Conservation (phyloP, 257 asterid species). For the Nicotiana attenuata region DNA sequence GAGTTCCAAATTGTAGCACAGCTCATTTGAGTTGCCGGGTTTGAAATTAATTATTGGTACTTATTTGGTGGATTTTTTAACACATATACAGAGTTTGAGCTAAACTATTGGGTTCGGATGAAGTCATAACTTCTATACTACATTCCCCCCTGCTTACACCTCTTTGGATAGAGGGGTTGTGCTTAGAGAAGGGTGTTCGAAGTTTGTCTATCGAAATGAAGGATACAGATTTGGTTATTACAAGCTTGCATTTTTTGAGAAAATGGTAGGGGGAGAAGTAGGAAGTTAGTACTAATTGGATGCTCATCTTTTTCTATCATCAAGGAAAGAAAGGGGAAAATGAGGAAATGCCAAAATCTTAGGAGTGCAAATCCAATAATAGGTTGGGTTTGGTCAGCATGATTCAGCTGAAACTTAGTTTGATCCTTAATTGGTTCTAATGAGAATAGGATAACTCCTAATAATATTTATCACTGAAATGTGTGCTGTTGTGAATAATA, state of each 20-base stretch:
- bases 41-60: no score
- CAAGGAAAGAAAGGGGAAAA: background rate
- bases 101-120: no score
- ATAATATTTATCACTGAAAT: background rate
- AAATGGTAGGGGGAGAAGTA: background rate
- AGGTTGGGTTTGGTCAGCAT: conserved; percentile 1
- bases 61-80: no score
- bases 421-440: background rate
- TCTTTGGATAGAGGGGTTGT: background rate
- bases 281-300: background rate
- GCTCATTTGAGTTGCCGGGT: no score
- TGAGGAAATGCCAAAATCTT: background rate
- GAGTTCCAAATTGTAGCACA: no score
- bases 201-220: background rate
- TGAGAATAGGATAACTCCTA: background rate
- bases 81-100: no score
- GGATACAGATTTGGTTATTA: background rate
- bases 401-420: background rate
- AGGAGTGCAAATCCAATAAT: background rate
- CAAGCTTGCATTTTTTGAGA: background rate
- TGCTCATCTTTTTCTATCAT: background rate
- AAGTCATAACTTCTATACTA: no score
- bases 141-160: background rate
- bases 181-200: background rate
- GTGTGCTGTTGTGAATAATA: background rate